Percentiles rank a stretch among this genome's conserved stretches.
Evolutionary conservation across 2,329 filamentous ascomycete genomes (phyloP).

Genomic region (Seiridium cupressi): DNA sequence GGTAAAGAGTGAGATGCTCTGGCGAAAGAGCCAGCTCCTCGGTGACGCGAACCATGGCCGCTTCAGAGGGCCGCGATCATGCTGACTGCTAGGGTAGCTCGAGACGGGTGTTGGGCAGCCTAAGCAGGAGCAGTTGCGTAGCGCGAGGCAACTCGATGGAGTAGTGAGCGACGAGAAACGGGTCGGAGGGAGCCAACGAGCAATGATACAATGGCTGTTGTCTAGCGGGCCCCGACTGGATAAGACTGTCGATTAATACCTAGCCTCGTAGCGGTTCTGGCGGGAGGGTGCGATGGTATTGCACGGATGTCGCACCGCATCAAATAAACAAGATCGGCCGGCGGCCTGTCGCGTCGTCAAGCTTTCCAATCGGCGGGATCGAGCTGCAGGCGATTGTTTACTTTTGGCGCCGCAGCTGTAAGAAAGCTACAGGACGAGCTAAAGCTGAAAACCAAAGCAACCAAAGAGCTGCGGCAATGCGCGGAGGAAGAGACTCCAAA

Average conservation of each 20-base stretch:
- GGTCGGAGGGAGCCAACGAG: not conserved
- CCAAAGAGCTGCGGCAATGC: no score
- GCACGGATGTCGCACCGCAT: slow-evolving; percentile 15
- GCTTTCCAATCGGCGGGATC: slow-evolving; percentile 1
- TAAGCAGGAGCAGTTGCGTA: slow-evolving; percentile 9
- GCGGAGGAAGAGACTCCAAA: no score
- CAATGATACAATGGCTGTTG: not conserved
- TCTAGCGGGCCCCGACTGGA: not conserved
- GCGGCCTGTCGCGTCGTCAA: not conserved
- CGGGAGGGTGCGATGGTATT: not conserved
- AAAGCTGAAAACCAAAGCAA: no score
- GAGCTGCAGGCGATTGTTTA: slow-evolving; percentile 19
- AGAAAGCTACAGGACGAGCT: not conserved
- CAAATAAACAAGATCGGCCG: slow-evolving; percentile 1
- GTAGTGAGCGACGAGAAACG: slow-evolving; percentile 9
- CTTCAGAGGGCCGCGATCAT: slow-evolving; percentile 40
- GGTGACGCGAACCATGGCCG: slow-evolving; percentile 78
- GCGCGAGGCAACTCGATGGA: slow-evolving; percentile 11
- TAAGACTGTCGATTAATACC: not conserved
- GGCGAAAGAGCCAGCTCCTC: slow-evolving; percentile 76
- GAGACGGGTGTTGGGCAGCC: slow-evolving; percentile 12
- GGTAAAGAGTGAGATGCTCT: slow-evolving; percentile 83
- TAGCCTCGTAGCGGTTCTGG: not conserved
- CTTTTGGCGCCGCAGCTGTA: slow-evolving; percentile 9
- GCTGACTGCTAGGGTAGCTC: slow-evolving; percentile 18